A percentile compares a stretch with the other conserved stretches of the same genome.
Evolutionary conservation across 306 rosid genomes (phyloP).

Genomic region (Trifolium dubium): DNA sequence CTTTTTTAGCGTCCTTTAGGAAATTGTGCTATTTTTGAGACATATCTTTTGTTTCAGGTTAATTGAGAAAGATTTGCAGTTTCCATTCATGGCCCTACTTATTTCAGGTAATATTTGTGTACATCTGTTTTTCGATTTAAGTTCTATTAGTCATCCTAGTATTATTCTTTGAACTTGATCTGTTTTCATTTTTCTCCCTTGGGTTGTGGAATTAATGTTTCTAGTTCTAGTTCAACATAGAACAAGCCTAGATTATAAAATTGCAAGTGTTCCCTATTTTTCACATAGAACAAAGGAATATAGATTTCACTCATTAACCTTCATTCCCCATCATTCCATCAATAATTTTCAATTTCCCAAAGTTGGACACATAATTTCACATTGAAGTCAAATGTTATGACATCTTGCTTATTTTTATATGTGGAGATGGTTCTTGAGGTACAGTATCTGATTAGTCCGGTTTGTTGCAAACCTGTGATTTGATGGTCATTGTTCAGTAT

Average conservation of each 20-base stretch:
- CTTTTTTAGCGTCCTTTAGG: neutral
- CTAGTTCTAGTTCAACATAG: neutral
- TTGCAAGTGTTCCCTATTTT: neutral
- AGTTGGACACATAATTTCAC: conserved; percentile 7
- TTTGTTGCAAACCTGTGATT: conserved; percentile 18
- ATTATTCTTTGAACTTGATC: conserved; percentile 32
- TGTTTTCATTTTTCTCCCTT: conserved; percentile 27
- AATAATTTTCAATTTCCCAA: neutral
- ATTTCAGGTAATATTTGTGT: conserved; percentile 67
- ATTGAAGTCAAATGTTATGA: neutral
- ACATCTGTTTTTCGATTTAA: conserved; percentile 5
- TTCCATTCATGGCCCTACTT: conserved; percentile 92
- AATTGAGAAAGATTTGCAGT: conserved; percentile 73
- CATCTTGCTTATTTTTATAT: conserved; percentile 8
- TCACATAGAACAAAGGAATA: neutral
- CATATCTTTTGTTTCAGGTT: conserved; percentile 56
- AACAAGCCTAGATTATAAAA: neutral
- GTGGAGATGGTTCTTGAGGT: conserved; percentile 17
- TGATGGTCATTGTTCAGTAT: conserved; percentile 15
- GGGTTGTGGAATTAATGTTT: conserved; percentile 8
- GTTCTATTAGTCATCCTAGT: conserved; percentile 2
- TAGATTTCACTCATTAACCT: conserved; percentile 4
- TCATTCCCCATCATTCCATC: neutral
- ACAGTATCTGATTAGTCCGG: conserved; percentile 1
- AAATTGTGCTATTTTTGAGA: conserved; percentile 40